A percentile compares a stretch with the other conserved stretches of the same genome.
phyloP scores from a whole-genome alignment of 1,284 basidiomycete genomes.

The Ceratorhiza oryzae-sativae region DNA sequence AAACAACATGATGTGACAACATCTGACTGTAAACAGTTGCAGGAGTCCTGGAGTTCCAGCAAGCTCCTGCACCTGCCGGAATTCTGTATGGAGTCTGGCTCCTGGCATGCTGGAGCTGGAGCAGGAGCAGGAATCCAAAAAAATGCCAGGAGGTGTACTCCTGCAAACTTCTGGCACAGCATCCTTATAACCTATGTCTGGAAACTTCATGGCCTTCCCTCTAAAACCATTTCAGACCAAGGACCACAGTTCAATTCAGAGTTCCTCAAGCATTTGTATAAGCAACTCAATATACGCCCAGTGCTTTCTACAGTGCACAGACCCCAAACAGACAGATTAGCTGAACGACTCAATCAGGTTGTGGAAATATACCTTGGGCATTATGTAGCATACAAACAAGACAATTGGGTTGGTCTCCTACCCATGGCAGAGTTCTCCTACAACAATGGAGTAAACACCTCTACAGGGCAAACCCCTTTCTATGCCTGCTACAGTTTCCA shows the following conservation, averaged over 20 bases:
- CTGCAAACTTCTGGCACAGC: too few species aligned
- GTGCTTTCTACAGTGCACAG: constrained; percentile 48
- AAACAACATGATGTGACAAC: too few species aligned
- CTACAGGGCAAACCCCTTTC: constrained; percentile 46
- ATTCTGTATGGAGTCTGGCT: too few species aligned
- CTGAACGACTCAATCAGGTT: constrained; percentile 49
- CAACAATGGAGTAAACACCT: constrained; percentile 38
- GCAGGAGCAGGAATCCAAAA: too few species aligned
- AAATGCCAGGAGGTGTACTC: too few species aligned
- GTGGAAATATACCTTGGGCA: constrained; percentile 46
- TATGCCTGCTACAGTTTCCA: constrained; percentile 45
- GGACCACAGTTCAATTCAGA: constrained; percentile 45
- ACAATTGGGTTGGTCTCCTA: constrained; percentile 43
- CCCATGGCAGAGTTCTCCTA: constrained; percentile 44
- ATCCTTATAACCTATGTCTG: too few species aligned
- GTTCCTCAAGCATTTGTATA: constrained; percentile 43
- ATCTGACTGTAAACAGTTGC: too few species aligned
- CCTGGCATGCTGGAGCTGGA: too few species aligned
- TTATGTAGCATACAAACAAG: constrained; percentile 43
- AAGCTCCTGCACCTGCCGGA: too few species aligned
- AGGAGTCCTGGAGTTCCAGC: too few species aligned
- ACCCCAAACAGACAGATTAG: constrained; percentile 51
- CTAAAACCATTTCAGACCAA: too few species aligned
- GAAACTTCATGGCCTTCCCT: too few species aligned
- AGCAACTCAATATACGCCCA: constrained; percentile 39